Evolutionary conservation across 1,139 yeast species (phyloP).

Genomic region (Yamadazyma diospyri): DNA sequence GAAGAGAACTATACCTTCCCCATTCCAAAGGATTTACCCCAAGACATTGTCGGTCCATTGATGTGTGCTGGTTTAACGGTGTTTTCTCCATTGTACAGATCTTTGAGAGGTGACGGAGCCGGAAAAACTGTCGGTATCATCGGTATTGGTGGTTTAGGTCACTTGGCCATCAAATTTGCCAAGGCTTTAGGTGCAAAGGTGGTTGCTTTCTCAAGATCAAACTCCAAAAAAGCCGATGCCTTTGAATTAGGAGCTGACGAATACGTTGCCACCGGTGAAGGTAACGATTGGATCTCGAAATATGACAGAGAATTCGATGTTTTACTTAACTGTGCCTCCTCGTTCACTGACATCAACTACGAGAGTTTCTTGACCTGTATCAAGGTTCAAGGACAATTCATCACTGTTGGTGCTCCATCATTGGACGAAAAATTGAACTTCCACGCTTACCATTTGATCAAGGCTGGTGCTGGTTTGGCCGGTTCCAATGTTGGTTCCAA

Average conservation of each 20-base stretch:
- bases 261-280: conserved; percentile 39
- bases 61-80: conserved; percentile 69
- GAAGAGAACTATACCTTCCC: conserved; percentile 51
- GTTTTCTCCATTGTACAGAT: conserved; percentile 49
- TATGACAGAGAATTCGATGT: conserved; percentile 40
- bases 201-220: conserved; percentile 36
- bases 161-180: conserved; percentile 40
- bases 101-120: conserved; percentile 21
- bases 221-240: conserved; percentile 35
- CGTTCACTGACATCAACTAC: conserved; percentile 33
- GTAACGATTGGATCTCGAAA: conserved; percentile 28
- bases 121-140: conserved; percentile 44
- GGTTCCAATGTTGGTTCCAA: conserved; percentile 37
- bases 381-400: conserved; percentile 41
- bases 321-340: conserved; percentile 47
- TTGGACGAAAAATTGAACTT: conserved; percentile 20
- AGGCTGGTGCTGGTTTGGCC: conserved; percentile 29
- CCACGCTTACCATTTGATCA: conserved; percentile 26
- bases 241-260: conserved; percentile 34
- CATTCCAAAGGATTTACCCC: conserved; percentile 51
- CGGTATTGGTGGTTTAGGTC: conserved; percentile 48
- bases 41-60: conserved; percentile 56
- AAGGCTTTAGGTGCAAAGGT: conserved; percentile 41
- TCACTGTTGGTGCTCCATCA: conserved; percentile 53
- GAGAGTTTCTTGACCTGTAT: conserved; percentile 29